These are phyloP conservation scores for Afroboletus lepidellus DNA, from an alignment of 1,284 basidiomycete species.

Conservation along the genomic window DNA sequence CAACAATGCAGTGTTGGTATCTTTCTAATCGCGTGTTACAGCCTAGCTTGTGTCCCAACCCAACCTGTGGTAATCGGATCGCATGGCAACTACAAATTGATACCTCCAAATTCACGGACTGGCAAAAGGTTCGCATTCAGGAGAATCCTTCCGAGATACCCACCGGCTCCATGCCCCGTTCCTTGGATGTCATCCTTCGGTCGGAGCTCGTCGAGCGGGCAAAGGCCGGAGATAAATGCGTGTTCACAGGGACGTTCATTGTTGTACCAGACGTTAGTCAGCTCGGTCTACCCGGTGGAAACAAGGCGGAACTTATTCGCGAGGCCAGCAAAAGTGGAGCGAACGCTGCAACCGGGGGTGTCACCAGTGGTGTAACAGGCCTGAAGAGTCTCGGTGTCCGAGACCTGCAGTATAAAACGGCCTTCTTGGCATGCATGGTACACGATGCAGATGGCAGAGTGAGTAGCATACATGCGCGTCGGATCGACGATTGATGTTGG, in stretches of 20 bases:
- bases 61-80: slow-evolving; percentile 86
- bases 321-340: slow-evolving; percentile 73
- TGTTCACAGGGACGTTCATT: slow-evolving; percentile 97
- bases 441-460: slow-evolving; percentile 86
- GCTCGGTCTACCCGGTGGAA: slow-evolving; percentile 93
- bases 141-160: slow-evolving; percentile 99
- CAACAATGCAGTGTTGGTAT: background rate
- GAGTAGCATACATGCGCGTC: slow-evolving; percentile 33
- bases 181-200: slow-evolving; percentile 92
- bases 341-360: slow-evolving; percentile 59
- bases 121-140: slow-evolving; percentile 99
- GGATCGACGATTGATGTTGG: slow-evolving; percentile 6
- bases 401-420: slow-evolving; percentile 97
- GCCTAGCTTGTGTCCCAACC: slow-evolving; percentile 93
- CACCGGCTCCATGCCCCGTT: slow-evolving; percentile 97
- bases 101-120: slow-evolving; percentile 95
- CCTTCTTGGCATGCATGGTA: slow-evolving; percentile 98
- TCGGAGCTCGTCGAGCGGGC: slow-evolving; percentile 95
- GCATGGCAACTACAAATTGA: slow-evolving; percentile 97
- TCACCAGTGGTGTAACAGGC: slow-evolving; percentile 89
- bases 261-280: slow-evolving; percentile 98
- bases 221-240: slow-evolving; percentile 98
- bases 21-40: slow-evolving; percentile 33
- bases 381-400: slow-evolving; percentile 93
- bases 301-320: slow-evolving; percentile 86